phyloP scores from a whole-genome alignment of 2,329 filamentous ascomycete species.

The Drechslerella dactyloides region DNA sequence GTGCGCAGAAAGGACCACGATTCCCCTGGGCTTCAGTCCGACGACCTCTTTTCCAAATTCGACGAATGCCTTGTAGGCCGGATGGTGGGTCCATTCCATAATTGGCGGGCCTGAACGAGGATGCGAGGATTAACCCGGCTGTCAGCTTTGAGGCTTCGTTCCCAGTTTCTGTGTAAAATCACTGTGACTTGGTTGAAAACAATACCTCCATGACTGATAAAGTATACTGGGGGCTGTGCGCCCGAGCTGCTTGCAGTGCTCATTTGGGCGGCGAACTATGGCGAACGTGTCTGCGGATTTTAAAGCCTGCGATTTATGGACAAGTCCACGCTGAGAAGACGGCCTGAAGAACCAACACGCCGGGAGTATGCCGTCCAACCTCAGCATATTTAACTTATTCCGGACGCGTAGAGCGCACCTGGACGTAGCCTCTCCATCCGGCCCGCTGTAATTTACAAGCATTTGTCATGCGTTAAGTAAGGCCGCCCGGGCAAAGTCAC shows the following conservation, averaged over 20 bases:
- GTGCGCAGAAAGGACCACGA: conserved; percentile 79
- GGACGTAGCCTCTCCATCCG: too few relatives aligned
- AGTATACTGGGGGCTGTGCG: conserved; percentile 25
- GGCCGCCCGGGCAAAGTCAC: background rate
- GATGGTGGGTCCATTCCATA: conserved; percentile 72
- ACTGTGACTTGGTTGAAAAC: background rate
- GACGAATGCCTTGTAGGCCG: conserved; percentile 70
- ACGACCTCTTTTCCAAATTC: conserved; percentile 74
- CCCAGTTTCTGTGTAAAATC: background rate
- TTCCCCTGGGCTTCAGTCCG: conserved; percentile 71
- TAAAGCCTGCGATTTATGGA: too few relatives aligned
- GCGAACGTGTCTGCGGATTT: too few relatives aligned
- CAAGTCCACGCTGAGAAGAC: too few relatives aligned
- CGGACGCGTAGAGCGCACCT: too few relatives aligned
- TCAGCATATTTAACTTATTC: too few relatives aligned
- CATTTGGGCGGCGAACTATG: conserved; percentile 1
- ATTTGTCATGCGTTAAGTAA: conserved; percentile 48
- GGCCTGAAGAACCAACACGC: too few relatives aligned
- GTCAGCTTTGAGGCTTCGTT: background rate
- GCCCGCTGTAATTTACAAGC: conserved; percentile 26
- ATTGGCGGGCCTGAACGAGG: conserved; percentile 56
- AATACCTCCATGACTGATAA: conserved; percentile 43
- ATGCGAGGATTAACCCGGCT: background rate
- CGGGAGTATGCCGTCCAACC: too few relatives aligned
- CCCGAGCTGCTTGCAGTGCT: conserved; percentile 4